A percentile compares a stretch with the other conserved stretches of the same genome.
Conservation (phyloP, 2,329 filamentous ascomycete genomes). For the Ophiobolus disseminans region DNA sequence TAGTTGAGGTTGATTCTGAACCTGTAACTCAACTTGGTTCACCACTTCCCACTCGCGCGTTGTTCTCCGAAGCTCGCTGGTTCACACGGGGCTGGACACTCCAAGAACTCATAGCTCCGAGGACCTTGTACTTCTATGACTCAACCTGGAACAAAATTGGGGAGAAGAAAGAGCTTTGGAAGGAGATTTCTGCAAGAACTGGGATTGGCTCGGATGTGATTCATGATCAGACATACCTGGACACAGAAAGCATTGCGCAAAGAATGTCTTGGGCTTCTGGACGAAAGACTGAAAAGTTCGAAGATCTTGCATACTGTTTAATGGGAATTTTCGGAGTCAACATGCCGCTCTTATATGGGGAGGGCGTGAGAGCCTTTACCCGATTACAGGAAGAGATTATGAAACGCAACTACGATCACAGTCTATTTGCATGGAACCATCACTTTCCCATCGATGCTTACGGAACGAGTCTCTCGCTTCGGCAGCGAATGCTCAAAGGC, state of each 20-base stretch:
- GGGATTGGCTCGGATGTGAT: not conserved
- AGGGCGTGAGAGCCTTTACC: constrained; percentile 11
- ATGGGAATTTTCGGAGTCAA: constrained; percentile 24
- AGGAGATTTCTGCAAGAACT: not conserved
- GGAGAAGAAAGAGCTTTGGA: not conserved
- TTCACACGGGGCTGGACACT: not conserved
- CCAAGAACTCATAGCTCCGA: not conserved
- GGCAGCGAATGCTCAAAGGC: not conserved
- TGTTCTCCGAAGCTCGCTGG: not conserved
- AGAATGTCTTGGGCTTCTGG: constrained; percentile 24
- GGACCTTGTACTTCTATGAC: not conserved
- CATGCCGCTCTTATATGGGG: constrained; percentile 16
- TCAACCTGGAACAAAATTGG: not conserved
- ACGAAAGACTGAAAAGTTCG: constrained; percentile 18
- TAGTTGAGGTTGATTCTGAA: not conserved
- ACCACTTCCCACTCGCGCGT: too few relatives aligned
- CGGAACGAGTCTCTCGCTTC: not conserved
- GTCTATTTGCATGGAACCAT: not conserved
- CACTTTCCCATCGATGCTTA: not conserved
- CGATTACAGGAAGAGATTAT: constrained; percentile 12
- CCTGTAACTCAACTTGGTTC: too few relatives aligned
- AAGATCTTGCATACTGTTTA: constrained; percentile 25
- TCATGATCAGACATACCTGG: not conserved
- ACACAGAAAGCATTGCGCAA: not conserved
- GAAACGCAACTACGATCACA: not conserved